Evolutionary conservation across 352 stramenopile species (phyloP).

Genomic region (Peronospora farinosa): DNA sequence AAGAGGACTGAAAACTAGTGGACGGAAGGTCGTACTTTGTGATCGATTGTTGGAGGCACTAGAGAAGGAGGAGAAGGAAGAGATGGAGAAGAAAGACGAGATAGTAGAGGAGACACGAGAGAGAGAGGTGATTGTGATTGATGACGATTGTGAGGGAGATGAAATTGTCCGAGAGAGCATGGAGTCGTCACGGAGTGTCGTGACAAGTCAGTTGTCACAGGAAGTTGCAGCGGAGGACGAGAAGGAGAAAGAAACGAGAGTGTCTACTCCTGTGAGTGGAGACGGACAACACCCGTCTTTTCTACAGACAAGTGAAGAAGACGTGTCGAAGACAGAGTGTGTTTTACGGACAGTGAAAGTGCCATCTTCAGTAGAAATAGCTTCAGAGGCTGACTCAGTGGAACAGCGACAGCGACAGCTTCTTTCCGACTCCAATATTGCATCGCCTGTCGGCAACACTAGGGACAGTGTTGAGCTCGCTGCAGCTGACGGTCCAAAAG

Average conservation of each 20-base stretch:
- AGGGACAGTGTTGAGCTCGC: neutral
- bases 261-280: neutral
- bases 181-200: conserved; percentile 6
- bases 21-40: conserved; percentile 48
- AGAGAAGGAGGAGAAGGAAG: conserved; percentile 31
- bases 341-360: neutral
- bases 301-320: neutral
- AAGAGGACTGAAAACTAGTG: conserved; percentile 42
- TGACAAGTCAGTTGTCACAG: conserved; percentile 10
- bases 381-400: neutral
- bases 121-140: conserved; percentile 7
- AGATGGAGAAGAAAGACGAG: conserved; percentile 15
- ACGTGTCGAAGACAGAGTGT: neutral
- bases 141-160: conserved; percentile 25
- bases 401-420: neutral
- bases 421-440: neutral
- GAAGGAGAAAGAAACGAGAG: neutral
- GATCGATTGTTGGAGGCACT: conserved; percentile 45
- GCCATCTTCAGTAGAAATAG: neutral
- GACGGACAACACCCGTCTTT: neutral
- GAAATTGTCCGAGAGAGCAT: conserved; percentile 68
- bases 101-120: conserved; percentile 21
- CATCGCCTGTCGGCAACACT: neutral
- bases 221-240: conserved; percentile 1
- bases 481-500: neutral